Percentiles rank a stretch among this genome's conserved stretches.
Conservation (phyloP, 139 green algal species). For the Haematococcus lacustris region DNA sequence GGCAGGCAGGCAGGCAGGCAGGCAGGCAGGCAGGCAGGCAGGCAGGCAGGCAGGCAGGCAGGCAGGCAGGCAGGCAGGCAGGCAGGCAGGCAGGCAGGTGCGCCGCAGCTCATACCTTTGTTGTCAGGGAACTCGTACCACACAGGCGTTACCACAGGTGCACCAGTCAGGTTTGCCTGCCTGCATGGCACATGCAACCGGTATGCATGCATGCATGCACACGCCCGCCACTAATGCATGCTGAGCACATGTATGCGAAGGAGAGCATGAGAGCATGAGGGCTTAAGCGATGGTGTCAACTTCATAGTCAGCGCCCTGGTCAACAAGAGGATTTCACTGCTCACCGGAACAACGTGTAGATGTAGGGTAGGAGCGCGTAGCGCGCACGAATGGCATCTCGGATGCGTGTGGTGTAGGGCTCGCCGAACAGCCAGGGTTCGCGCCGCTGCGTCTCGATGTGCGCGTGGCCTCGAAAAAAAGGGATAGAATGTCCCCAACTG, state of each 20-base stretch:
- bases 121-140: constrained; percentile 91
- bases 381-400: constrained; percentile 74
- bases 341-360: constrained; percentile 92
- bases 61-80: background rate
- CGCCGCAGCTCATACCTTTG: too few species aligned
- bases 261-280: too few species aligned
- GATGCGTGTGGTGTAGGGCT: constrained; percentile 71
- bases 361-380: constrained; percentile 92
- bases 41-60: too few species aligned
- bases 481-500: constrained; percentile 93
- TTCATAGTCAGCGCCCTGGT: too few species aligned
- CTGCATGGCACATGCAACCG: constrained; percentile 5
- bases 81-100: too few species aligned
- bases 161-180: constrained; percentile 64
- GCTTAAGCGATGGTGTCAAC: background rate
- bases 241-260: too few species aligned
- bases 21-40: too few species aligned
- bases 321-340: background rate
- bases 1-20: too few species aligned
- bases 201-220: too few species aligned
- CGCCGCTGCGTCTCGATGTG: constrained; percentile 93
- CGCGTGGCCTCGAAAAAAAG: constrained; percentile 93
- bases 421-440: constrained; percentile 97
- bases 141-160: constrained; percentile 83
- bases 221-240: too few species aligned